A percentile compares a stretch with the other conserved stretches of the same genome.
Conservation (phyloP, 1,139 yeast genomes). For the Blastobotrys arbuscula region DNA sequence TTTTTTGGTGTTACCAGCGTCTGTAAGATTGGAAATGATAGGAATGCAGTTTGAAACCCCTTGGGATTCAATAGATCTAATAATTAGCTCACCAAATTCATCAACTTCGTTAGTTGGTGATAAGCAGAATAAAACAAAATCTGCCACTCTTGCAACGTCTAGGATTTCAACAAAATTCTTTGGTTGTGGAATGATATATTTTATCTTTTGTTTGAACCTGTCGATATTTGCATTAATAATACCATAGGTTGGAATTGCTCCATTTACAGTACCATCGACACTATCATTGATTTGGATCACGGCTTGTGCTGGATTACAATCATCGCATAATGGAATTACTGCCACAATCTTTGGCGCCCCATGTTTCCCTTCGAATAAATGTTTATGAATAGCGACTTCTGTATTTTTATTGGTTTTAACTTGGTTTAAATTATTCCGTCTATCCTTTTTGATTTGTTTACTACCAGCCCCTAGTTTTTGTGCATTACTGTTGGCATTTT, state of each 20-base stretch:
- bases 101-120: slow-evolving; percentile 85
- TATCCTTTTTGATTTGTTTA: slow-evolving; percentile 62
- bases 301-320: slow-evolving; percentile 55
- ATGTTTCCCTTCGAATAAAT: slow-evolving; percentile 69
- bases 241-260: slow-evolving; percentile 34
- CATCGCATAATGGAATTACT: slow-evolving; percentile 71
- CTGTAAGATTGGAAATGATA: slow-evolving; percentile 64
- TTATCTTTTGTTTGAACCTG: slow-evolving; percentile 70
- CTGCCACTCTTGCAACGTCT: slow-evolving; percentile 86
- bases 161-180: slow-evolving; percentile 60
- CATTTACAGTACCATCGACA: slow-evolving; percentile 24
- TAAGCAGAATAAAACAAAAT: slow-evolving; percentile 78
- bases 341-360: slow-evolving; percentile 84
- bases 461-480: slow-evolving; percentile 71
- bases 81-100: slow-evolving; percentile 77
- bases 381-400: slow-evolving; percentile 43
- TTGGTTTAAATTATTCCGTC: slow-evolving; percentile 78
- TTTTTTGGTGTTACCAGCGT: slow-evolving; percentile 68
- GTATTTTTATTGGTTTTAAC: slow-evolving; percentile 64
- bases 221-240: slow-evolving; percentile 38
- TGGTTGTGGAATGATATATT: slow-evolving; percentile 70
- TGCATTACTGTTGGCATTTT: slow-evolving; percentile 54
- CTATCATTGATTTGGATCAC: slow-evolving; percentile 39
- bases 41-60: slow-evolving; percentile 85
- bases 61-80: slow-evolving; percentile 84